phyloP scores from a whole-genome alignment of 2,329 filamentous ascomycete species.

The Trichoderma atroviride region DNA sequence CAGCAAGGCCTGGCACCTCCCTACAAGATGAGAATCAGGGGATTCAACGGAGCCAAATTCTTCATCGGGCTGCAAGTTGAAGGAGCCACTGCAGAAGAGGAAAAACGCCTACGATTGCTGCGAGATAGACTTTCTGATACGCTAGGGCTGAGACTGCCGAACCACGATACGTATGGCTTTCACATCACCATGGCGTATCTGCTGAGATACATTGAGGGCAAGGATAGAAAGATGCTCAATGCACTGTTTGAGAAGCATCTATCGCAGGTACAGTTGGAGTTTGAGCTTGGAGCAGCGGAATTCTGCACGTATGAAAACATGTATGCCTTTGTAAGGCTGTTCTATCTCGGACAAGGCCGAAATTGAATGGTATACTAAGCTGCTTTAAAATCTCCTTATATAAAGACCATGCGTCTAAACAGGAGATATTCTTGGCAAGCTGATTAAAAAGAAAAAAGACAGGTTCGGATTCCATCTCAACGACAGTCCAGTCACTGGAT shows the following conservation, averaged over 20 bases:
- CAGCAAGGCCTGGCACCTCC: constrained; percentile 29
- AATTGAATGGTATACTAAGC: background rate
- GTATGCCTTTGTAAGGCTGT: constrained; percentile 29
- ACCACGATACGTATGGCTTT: constrained; percentile 32
- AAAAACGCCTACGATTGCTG: constrained; percentile 31
- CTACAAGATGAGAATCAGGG: constrained; percentile 26
- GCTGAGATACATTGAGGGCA: constrained; percentile 30
- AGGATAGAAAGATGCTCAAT: constrained; percentile 28
- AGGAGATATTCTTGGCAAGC: background rate
- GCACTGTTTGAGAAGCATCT: constrained; percentile 27
- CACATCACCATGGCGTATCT: constrained; percentile 34
- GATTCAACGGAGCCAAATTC: constrained; percentile 18
- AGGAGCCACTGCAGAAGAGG: constrained; percentile 31
- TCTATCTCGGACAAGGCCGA: constrained; percentile 28
- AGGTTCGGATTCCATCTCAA: background rate
- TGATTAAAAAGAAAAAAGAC: background rate
- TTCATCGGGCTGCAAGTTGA: constrained; percentile 30
- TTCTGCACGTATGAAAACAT: constrained; percentile 35
- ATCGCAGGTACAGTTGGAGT: constrained; percentile 27
- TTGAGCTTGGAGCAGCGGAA: constrained; percentile 32
- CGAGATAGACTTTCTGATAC: constrained; percentile 30
- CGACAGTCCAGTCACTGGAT: background rate
- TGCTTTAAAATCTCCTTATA: background rate
- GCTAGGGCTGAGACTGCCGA: constrained; percentile 30
- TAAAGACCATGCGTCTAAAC: background rate